Evolutionary conservation across 2,329 filamentous ascomycete species (phyloP).

Genomic region (Moelleriella libera): DNA sequence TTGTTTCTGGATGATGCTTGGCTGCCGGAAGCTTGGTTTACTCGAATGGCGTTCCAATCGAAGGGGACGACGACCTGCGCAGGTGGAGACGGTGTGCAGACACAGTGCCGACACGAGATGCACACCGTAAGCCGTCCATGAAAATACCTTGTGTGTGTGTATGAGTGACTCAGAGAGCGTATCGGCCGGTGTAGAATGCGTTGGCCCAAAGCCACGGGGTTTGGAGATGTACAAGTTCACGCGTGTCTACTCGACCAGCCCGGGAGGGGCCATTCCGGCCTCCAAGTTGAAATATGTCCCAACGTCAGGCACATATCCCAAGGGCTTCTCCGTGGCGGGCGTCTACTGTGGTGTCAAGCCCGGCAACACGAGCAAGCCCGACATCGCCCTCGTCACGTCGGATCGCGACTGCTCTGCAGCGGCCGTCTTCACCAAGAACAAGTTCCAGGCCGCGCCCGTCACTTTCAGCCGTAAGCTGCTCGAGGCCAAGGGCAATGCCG

Average conservation of each 20-base stretch:
- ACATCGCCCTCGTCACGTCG: constrained; percentile 79
- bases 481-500: constrained; percentile 48
- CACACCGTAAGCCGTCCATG: background rate
- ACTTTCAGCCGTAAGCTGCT: constrained; percentile 68
- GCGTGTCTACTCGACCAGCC: constrained; percentile 11
- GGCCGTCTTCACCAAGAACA: constrained; percentile 94
- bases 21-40: background rate
- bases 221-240: background rate
- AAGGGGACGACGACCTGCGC: no score
- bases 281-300: constrained; percentile 88
- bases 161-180: background rate
- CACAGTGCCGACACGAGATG: background rate
- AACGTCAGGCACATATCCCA: constrained; percentile 70
- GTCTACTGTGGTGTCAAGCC: constrained; percentile 90
- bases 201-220: background rate
- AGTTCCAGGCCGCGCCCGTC: constrained; percentile 93
- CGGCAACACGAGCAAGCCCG: constrained; percentile 79
- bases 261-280: constrained; percentile 40
- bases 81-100: background rate
- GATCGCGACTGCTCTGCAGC: constrained; percentile 75
- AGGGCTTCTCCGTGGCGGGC: constrained; percentile 77
- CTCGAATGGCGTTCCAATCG: no score
- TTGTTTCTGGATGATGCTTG: background rate
- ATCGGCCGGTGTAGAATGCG: background rate
- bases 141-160: no score